A percentile compares a stretch with the other conserved stretches of the same genome.
These are phyloP conservation scores for Oryza glumipatula DNA, from an alignment of 176 grass and related monocot species.

Conservation along the genomic window DNA sequence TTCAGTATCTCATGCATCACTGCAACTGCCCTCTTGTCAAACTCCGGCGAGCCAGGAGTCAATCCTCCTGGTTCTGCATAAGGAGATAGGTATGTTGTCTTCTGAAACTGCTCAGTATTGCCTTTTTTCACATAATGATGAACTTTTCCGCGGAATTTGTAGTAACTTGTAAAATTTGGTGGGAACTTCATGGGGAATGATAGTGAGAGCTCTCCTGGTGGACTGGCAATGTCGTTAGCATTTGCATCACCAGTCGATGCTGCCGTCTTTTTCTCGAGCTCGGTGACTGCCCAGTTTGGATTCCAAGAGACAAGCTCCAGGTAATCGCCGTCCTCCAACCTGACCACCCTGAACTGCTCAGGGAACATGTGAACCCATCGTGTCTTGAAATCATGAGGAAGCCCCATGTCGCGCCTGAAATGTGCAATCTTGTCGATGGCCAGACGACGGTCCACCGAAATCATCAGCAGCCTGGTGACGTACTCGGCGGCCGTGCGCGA, in stretches of 20 bases:
- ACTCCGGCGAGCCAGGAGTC: constrained; percentile 65
- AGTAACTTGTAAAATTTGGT: constrained; percentile 64
- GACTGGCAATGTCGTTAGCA: constrained; percentile 12
- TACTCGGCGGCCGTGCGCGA: constrained; percentile 43
- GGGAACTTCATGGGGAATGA: constrained; percentile 83
- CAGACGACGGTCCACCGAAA: constrained; percentile 68
- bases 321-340: constrained; percentile 59
- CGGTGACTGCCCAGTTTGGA: constrained; percentile 70
- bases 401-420: constrained; percentile 74
- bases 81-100: constrained; percentile 67
- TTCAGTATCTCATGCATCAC: constrained; percentile 86
- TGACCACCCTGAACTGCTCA: constrained; percentile 57
- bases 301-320: constrained; percentile 82
- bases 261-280: constrained; percentile 69
- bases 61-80: constrained; percentile 69
- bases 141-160: constrained; percentile 51
- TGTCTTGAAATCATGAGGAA: constrained; percentile 68
- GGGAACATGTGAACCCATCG: constrained; percentile 85
- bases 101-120: constrained; percentile 69
- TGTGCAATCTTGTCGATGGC: constrained; percentile 69
- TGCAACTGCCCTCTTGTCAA: constrained; percentile 86
- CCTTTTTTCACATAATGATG: constrained; percentile 61
- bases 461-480: constrained; percentile 80
- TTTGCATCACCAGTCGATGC: constrained; percentile 9
- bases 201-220: constrained; percentile 68